These are phyloP conservation scores for Starmerella apicola DNA, from an alignment of 805 yeast genomes.

Conservation along the genomic window DNA sequence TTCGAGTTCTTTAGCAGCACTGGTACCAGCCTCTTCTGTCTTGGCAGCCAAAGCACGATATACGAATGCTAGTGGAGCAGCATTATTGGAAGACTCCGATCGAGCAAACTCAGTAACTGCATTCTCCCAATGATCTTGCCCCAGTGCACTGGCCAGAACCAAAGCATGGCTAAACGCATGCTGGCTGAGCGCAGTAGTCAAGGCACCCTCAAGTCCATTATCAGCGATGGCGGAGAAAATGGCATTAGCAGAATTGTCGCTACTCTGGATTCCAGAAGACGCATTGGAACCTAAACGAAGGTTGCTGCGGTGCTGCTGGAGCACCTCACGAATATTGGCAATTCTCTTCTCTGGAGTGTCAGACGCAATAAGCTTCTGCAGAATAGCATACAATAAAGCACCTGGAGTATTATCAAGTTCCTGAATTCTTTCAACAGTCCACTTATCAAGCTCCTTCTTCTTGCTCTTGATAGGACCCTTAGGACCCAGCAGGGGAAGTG, in stretches of 20 bases:
- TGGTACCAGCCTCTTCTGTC: constrained; percentile 31
- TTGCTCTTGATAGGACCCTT: constrained; percentile 38
- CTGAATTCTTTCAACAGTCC: constrained; percentile 38
- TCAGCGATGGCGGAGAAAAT: constrained; percentile 35
- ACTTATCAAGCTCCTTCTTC: constrained; percentile 55
- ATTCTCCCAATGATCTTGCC: constrained; percentile 46
- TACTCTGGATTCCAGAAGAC: neutral
- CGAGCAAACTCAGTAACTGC: constrained; percentile 47
- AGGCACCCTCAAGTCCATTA: constrained; percentile 59
- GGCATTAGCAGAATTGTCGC: constrained; percentile 9
- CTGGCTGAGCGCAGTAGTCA: constrained; percentile 46
- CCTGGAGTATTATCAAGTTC: constrained; percentile 12
- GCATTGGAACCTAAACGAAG: neutral
- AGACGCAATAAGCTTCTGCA: constrained; percentile 13
- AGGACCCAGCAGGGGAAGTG: constrained; percentile 50
- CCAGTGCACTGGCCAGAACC: constrained; percentile 52
- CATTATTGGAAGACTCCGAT: constrained; percentile 34
- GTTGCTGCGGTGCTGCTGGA: constrained; percentile 2
- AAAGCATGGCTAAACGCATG: constrained; percentile 71
- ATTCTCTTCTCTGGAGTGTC: constrained; percentile 1
- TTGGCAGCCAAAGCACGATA: constrained; percentile 52
- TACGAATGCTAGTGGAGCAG: constrained; percentile 37
- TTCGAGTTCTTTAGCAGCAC: constrained; percentile 40
- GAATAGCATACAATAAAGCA: constrained; percentile 13
- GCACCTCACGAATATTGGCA: constrained; percentile 1